phyloP scores from a whole-genome alignment of 768 basidiomycete genomes.

The Trametes meyenii region DNA sequence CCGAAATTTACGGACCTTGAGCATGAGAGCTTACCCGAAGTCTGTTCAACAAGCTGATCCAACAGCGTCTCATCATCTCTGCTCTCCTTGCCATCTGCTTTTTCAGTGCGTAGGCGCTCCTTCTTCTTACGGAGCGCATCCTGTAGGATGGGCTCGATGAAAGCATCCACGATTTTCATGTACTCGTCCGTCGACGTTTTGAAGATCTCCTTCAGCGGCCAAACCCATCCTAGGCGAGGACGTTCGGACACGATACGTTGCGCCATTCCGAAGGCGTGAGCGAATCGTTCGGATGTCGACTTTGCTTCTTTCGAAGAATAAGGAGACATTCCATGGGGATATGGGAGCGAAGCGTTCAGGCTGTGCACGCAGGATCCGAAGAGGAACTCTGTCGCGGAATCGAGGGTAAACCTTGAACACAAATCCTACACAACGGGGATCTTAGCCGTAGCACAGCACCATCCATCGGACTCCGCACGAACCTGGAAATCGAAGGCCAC shows the following conservation, averaged over 20 bases:
- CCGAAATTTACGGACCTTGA: too few species aligned
- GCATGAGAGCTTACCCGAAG: slow-evolving; percentile 36
- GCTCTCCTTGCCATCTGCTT: slow-evolving; percentile 20
- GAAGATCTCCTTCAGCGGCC: slow-evolving; percentile 51
- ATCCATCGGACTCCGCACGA: slow-evolving; percentile 33
- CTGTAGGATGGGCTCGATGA: slow-evolving; percentile 52
- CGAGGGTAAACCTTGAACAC: slow-evolving; percentile 50
- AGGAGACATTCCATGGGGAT: slow-evolving; percentile 33
- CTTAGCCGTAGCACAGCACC: neutral
- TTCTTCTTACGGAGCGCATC: slow-evolving; percentile 46
- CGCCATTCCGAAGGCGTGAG: slow-evolving; percentile 42
- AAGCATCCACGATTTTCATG: slow-evolving; percentile 45
- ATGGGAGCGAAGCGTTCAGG: slow-evolving; percentile 40
- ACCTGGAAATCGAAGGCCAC: slow-evolving; percentile 48
- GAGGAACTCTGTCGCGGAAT: slow-evolving; percentile 60
- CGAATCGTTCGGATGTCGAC: slow-evolving; percentile 35
- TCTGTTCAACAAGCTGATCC: slow-evolving; percentile 42
- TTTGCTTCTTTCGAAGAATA: neutral
- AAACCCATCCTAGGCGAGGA: slow-evolving; percentile 42
- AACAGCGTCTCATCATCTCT: slow-evolving; percentile 42
- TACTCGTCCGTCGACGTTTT: slow-evolving; percentile 41
- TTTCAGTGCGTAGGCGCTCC: slow-evolving; percentile 21
- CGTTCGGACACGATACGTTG: slow-evolving; percentile 39
- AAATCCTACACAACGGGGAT: slow-evolving; percentile 36
- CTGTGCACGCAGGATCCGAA: slow-evolving; percentile 48